A percentile compares a stretch with the other conserved stretches of the same genome.
These are phyloP conservation scores for Cytospora piceae DNA, from an alignment of 2,329 filamentous ascomycete genomes.

Conservation along the genomic window DNA sequence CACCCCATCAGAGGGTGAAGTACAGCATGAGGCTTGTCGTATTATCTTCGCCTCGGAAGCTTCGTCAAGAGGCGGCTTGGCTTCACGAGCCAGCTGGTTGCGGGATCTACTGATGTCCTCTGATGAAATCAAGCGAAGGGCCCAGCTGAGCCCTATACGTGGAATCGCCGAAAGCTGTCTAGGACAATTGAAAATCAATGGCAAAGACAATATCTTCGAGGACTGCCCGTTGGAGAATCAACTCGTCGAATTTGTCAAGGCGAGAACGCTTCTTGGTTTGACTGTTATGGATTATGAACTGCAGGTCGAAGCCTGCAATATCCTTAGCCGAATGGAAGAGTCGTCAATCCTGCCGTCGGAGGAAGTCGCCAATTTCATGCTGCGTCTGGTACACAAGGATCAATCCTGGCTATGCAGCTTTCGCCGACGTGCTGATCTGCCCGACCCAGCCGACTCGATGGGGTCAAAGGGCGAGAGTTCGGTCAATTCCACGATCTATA, in stretches of 20 bases:
- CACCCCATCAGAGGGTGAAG: constrained; percentile 53
- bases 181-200: constrained; percentile 57
- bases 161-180: constrained; percentile 51
- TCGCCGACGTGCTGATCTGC: constrained; percentile 59
- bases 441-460: constrained; percentile 53
- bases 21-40: constrained; percentile 62
- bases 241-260: constrained; percentile 57
- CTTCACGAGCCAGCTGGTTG: constrained; percentile 55
- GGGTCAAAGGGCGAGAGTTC: constrained; percentile 57
- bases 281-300: constrained; percentile 64
- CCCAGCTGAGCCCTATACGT: constrained; percentile 53
- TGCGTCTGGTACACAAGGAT: constrained; percentile 55
- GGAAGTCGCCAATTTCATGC: constrained; percentile 57
- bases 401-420: constrained; percentile 61
- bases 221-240: constrained; percentile 59
- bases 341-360: constrained; percentile 54
- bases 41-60: constrained; percentile 60
- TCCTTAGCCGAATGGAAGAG: constrained; percentile 61
- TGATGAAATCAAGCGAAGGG: constrained; percentile 46
- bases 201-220: constrained; percentile 61
- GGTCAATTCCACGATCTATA: constrained; percentile 64
- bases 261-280: constrained; percentile 57
- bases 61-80: constrained; percentile 45
- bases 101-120: constrained; percentile 61
- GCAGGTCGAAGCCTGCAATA: constrained; percentile 61